These are phyloP conservation scores for Cardiosporidium cionae DNA, from an alignment of 169 alveolate species.

Conservation along the genomic window DNA sequence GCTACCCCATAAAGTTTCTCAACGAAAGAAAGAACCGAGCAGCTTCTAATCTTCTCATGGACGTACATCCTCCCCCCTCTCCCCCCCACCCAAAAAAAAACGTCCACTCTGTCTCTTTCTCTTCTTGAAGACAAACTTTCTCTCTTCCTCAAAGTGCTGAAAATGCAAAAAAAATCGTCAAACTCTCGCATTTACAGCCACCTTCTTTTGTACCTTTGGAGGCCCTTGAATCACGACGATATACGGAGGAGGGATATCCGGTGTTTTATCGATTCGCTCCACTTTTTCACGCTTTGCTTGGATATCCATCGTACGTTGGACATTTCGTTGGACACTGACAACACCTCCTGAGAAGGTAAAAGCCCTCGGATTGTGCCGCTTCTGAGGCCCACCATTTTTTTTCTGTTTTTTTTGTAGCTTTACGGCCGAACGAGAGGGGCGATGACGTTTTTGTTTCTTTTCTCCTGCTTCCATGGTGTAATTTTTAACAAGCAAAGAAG, in stretches of 20 bases:
- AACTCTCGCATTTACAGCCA: background rate
- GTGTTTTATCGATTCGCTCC: conserved; percentile 65
- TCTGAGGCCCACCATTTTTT: background rate
- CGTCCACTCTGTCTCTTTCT: too few species aligned
- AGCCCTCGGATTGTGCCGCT: conserved; percentile 79
- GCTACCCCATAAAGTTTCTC: too few species aligned
- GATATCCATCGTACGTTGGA: conserved; percentile 73
- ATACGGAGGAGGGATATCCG: conserved; percentile 73
- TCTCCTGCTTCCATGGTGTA: too few species aligned
- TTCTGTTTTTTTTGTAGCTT: conserved; percentile 4
- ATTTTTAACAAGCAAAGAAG: too few species aligned
- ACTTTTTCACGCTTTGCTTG: conserved; percentile 67
- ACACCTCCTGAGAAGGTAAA: conserved; percentile 86
- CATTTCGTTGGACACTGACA: conserved; percentile 72
- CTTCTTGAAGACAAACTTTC: too few species aligned
- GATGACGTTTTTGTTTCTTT: too few species aligned
- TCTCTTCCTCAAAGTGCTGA: too few species aligned
- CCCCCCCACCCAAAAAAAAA: too few species aligned
- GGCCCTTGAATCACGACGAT: conserved; percentile 93
- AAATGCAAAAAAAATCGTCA: too few species aligned
- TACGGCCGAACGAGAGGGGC: background rate
- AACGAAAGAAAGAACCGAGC: too few species aligned
- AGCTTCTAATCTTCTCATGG: background rate
- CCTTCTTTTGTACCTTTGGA: conserved; percentile 31
- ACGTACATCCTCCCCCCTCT: background rate